phyloP scores from a whole-genome alignment of 768 basidiomycete species.

The Boletus bicolor region DNA sequence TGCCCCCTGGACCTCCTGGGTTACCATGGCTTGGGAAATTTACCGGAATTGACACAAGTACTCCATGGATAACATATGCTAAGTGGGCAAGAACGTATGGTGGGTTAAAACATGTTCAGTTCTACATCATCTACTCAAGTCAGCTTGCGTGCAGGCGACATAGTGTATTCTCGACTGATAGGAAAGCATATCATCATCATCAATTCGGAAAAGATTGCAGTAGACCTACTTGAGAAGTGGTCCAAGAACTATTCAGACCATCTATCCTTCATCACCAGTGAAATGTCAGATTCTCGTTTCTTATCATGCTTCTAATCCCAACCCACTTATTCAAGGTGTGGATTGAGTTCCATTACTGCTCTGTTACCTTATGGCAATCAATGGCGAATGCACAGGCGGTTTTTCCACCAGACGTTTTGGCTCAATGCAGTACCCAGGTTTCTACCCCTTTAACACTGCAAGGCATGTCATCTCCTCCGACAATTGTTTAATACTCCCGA shows the following conservation, averaged over 20 bases:
- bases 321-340: background rate
- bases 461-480: background rate
- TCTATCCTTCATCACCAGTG: background rate
- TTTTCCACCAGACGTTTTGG: constrained; percentile 10
- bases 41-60: too few relatives aligned
- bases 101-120: too few relatives aligned
- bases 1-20: too few relatives aligned
- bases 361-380: background rate
- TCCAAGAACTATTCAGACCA: constrained; percentile 8
- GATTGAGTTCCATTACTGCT: background rate
- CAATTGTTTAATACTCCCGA: background rate
- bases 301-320: background rate
- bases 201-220: background rate
- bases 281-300: background rate
- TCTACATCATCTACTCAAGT: too few relatives aligned
- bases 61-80: too few relatives aligned
- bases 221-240: constrained; percentile 2
- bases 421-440: background rate
- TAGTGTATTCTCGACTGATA: background rate
- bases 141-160: too few relatives aligned
- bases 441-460: background rate
- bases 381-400: constrained; percentile 11
- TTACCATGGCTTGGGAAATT: too few relatives aligned
- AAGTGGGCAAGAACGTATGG: too few relatives aligned
- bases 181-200: background rate